These are phyloP conservation scores for Vigna reflexopilosa DNA, from an alignment of 306 rosid species.

Conservation along the genomic window DNA sequence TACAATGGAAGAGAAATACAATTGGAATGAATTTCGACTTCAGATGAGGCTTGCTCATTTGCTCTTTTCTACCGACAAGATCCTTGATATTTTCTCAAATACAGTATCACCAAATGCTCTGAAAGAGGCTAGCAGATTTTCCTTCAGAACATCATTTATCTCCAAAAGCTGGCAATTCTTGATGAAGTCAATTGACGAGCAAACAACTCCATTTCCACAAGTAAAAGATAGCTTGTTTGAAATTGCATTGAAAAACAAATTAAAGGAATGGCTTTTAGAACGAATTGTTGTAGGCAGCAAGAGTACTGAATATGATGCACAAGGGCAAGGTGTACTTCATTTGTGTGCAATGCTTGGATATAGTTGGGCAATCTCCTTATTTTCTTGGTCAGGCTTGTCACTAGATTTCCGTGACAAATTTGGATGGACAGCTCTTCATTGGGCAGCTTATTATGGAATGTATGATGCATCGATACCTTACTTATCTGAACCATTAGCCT, in stretches of 20 bases:
- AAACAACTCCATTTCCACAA: constrained; percentile 56
- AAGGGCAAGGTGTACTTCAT: constrained; percentile 91
- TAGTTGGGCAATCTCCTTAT: constrained; percentile 75
- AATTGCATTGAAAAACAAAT: constrained; percentile 67
- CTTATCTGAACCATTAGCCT: constrained; percentile 38
- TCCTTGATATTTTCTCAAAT: constrained; percentile 63
- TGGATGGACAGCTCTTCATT: constrained; percentile 99
- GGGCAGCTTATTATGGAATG: constrained; percentile 96
- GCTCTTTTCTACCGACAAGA: constrained; percentile 70
- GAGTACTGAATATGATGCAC: constrained; percentile 69
- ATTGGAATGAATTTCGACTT: constrained; percentile 66
- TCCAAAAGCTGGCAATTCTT: constrained; percentile 62
- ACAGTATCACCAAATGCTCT: constrained; percentile 58
- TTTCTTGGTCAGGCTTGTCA: constrained; percentile 75
- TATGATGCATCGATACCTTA: constrained; percentile 29
- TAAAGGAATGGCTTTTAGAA: constrained; percentile 89
- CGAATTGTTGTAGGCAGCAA: constrained; percentile 61
- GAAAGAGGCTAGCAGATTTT: constrained; percentile 67
- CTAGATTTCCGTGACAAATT: constrained; percentile 83
- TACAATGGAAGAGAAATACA: constrained; percentile 56
- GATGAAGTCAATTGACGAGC: constrained; percentile 59
- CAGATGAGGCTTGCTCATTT: constrained; percentile 76
- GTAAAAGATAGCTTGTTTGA: constrained; percentile 72
- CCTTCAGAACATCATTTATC: constrained; percentile 59
- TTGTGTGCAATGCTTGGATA: constrained; percentile 78